A percentile compares a stretch with the other conserved stretches of the same genome.
These are phyloP conservation scores for Lathyrus aphaca DNA, from an alignment of 306 rosid species.

Conservation along the genomic window DNA sequence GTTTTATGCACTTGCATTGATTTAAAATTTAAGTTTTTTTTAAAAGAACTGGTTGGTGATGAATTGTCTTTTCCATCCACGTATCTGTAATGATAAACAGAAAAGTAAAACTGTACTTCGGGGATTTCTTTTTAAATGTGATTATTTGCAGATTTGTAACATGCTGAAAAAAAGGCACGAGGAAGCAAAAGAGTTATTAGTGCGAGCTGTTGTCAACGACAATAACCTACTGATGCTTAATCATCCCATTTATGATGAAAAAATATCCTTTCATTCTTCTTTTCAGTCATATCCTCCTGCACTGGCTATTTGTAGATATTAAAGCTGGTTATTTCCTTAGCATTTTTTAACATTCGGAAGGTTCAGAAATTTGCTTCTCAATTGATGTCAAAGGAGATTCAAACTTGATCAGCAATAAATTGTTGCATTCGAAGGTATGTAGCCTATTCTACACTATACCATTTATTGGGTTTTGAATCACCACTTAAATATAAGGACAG, in stretches of 20 bases:
- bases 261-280: constrained; percentile 68
- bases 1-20: constrained; percentile 21
- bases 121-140: constrained; percentile 26
- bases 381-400: constrained; percentile 63
- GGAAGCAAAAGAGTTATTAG: constrained; percentile 80
- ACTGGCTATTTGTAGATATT: constrained; percentile 11
- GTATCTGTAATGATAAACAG: neutral
- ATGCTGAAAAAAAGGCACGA: constrained; percentile 84
- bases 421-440: constrained; percentile 43
- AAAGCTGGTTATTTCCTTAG: constrained; percentile 52
- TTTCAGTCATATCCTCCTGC: constrained; percentile 21
- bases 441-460: constrained; percentile 26
- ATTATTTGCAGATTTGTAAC: constrained; percentile 70
- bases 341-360: constrained; percentile 57
- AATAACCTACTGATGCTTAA: constrained; percentile 84
- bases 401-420: constrained; percentile 43
- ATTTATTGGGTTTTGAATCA: constrained; percentile 13
- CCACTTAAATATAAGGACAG: constrained; percentile 36
- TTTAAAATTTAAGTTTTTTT: constrained; percentile 18
- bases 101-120: neutral
- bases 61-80: constrained; percentile 19
- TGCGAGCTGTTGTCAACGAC: constrained; percentile 79
- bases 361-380: constrained; percentile 73
- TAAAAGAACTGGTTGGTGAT: neutral
- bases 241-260: constrained; percentile 81